Evolutionary conservation across 495 filamentous ascomycete genomes (phyloP), one percentile per base, ranked within the genome.

Genomic region (Hypoxylon perforatum): DNA sequence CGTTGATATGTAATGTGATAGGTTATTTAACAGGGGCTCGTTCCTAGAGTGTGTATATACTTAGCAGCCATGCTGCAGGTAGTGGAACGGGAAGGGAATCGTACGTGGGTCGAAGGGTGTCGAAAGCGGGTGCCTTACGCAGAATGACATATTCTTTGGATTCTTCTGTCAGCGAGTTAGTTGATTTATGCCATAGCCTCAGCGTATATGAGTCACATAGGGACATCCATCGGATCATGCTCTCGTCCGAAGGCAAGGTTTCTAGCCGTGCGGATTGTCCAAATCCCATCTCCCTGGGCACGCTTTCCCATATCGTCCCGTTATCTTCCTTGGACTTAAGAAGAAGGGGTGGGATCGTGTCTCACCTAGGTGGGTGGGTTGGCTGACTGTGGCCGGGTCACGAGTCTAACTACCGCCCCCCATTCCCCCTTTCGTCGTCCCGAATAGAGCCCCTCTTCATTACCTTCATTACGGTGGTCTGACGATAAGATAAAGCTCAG

Each of bases 311-410:
- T 74, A 42, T 30, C 45, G 51, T 44, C 8, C 45, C 48, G 59
- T 62, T 70, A 41, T 56, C 57, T 72, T 61, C 62, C 58, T 46
- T 50, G n/a, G 50, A 50, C 21, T 52, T 18, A 47, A 35, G 33
- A 39, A 47, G 35, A 57, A 66, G 51, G 61, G 72, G 69, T 69
- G 66, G 61, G 54, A 75, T 70, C 54, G 50, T 72, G 72, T 72
- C 72, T 75, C 68, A 69, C 63, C 70, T 71, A 74, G 71, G 66
- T 69, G 60, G 70, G 66, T 65, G 70, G 72, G 70, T 73, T 72
- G 67, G 58, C 70, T 75, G 72, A 73, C 72, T 70, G 61, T 63
- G 61, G 47, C 55, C 49, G 64, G 62, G 72, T 75, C 72, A 75
- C 70, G 69, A 70, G 72, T 70, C 60, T 17, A 56, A 68, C 59